Evolutionary conservation across 1,284 basidiomycete genomes (phyloP).

Genomic region (Sanghuangporus weigelae): DNA sequence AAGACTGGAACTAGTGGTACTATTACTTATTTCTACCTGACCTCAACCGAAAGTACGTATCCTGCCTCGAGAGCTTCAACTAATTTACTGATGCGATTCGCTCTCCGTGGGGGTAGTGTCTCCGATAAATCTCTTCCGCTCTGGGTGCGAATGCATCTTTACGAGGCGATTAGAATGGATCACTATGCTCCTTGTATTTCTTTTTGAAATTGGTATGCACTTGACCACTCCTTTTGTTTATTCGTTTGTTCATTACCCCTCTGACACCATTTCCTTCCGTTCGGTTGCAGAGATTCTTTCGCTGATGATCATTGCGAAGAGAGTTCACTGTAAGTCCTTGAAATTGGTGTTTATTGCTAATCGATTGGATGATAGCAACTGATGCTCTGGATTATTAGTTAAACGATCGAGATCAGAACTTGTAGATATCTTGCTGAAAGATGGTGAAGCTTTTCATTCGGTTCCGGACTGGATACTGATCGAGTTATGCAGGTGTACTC

Average conservation of each 20-base stretch:
- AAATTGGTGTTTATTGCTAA: not conserved
- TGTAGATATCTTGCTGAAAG: constrained; percentile 1
- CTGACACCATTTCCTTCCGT: not conserved
- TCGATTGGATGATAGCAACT: not conserved
- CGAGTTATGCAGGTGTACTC: not conserved
- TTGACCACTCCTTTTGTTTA: not conserved
- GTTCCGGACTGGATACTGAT: not conserved
- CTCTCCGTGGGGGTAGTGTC: not conserved
- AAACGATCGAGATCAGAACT: not conserved
- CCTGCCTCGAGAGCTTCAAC: not conserved
- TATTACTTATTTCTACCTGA: constrained; percentile 4
- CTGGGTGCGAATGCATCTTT: constrained; percentile 8
- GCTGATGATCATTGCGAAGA: constrained; percentile 10
- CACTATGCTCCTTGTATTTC: constrained; percentile 6
- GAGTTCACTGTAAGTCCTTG: not conserved
- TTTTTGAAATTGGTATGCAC: constrained; percentile 10
- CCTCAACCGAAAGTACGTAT: not conserved
- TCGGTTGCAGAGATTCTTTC: not conserved
- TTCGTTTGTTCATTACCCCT: not conserved
- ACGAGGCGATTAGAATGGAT: constrained; percentile 6
- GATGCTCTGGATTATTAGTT: not conserved
- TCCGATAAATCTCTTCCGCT: constrained; percentile 6
- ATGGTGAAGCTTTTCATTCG: not conserved
- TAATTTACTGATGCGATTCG: not conserved
- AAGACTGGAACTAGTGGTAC: not conserved